Conservation (phyloP, 768 basidiomycete genomes). For the Agaricus blazei region DNA sequence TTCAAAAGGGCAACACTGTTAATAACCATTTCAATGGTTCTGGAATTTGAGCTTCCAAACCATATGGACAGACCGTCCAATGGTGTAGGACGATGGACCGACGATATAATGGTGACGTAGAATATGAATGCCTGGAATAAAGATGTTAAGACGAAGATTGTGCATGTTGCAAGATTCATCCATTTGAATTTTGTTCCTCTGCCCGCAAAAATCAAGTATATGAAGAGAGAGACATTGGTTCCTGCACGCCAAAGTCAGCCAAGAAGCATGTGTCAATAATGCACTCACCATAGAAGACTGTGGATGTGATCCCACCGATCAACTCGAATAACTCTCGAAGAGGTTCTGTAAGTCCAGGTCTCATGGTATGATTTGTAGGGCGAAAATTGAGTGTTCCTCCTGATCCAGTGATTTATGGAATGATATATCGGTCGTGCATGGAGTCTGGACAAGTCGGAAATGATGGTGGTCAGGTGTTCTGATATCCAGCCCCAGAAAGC, state of each 20-base stretch:
- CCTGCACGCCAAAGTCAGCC: not conserved
- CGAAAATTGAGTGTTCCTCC: too few species aligned
- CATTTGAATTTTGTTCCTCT: not conserved
- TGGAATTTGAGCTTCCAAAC: not conserved
- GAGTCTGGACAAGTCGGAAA: too few species aligned
- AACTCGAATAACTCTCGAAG: not conserved
- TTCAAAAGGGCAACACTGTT: not conserved
- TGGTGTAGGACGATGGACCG: not conserved
- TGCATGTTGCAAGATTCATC: not conserved
- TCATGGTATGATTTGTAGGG: too few species aligned
- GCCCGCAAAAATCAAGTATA: not conserved
- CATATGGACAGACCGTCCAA: not conserved
- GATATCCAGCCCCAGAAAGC: too few species aligned
- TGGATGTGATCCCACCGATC: not conserved
- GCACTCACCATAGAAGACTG: not conserved
- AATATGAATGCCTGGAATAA: not conserved
- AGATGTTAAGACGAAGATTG: not conserved
- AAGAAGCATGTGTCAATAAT: not conserved
- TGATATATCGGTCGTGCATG: too few species aligned
- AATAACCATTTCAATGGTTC: not conserved
- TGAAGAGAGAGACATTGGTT: not conserved
- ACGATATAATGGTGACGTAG: not conserved
- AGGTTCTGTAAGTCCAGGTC: too few species aligned
- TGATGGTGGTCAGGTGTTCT: too few species aligned
- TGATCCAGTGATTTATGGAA: too few species aligned